Evolutionary conservation across 305 asterid species (phyloP).

Genomic region (Fraxinus angustifolia): DNA sequence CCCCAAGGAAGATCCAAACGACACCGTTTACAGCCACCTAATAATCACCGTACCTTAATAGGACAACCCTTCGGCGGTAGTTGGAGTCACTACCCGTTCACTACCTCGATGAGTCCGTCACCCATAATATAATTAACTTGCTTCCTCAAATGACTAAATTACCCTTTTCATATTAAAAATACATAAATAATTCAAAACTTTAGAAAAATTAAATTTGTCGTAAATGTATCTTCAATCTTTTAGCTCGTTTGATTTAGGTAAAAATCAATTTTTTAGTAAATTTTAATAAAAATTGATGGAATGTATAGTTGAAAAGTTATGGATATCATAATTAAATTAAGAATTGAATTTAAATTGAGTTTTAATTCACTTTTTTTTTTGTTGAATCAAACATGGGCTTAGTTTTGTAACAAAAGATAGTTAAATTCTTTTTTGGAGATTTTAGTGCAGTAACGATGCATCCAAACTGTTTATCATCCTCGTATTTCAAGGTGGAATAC

Average conservation of each 20-base stretch:
- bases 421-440: background rate
- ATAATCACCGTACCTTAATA: conserved; percentile 17
- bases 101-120: conserved; percentile 63
- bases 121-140: background rate
- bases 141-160: background rate
- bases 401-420: background rate
- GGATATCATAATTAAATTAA: background rate
- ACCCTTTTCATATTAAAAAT: background rate
- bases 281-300: background rate
- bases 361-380: background rate
- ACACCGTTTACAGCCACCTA: conserved; percentile 25
- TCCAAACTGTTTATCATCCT: background rate
- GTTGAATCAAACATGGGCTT: background rate
- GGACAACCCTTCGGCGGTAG: conserved; percentile 34
- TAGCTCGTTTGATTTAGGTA: background rate
- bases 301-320: background rate
- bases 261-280: background rate
- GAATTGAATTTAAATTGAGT: no score
- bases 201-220: background rate
- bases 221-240: background rate
- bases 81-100: conserved; percentile 37
- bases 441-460: background rate
- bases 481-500: background rate
- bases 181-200: background rate
- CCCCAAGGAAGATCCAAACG: conserved; percentile 8